Conservation (phyloP, 345 rosid species). For the Eucalyptus curtisii region DNA sequence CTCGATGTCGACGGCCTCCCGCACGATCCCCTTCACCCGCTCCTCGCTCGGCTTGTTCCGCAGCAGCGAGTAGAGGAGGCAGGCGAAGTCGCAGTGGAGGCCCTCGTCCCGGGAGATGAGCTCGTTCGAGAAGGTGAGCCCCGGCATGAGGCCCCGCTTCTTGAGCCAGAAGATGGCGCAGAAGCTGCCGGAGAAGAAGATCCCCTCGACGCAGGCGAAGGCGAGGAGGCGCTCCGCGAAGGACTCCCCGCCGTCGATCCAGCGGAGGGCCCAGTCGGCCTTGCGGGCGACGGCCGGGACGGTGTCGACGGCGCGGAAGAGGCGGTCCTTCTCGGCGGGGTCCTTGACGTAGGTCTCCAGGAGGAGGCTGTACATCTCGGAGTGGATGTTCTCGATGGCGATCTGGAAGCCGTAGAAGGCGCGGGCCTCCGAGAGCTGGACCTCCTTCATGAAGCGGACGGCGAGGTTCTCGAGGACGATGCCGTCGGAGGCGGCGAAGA, state of each 20-base stretch:
- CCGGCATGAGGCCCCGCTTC: slow-evolving; percentile 91
- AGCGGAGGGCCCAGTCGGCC: slow-evolving; percentile 65
- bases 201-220: slow-evolving; percentile 95
- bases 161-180: slow-evolving; percentile 91
- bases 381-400: slow-evolving; percentile 92
- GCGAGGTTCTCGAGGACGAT: slow-evolving; percentile 88
- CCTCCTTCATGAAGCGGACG: slow-evolving; percentile 84
- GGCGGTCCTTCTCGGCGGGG: slow-evolving; percentile 36
- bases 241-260: slow-evolving; percentile 74
- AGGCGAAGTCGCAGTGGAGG: slow-evolving; percentile 89
- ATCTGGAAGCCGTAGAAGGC: slow-evolving; percentile 98
- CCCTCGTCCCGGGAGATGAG: slow-evolving; percentile 93
- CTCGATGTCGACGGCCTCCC: slow-evolving; percentile 85
- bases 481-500: slow-evolving; percentile 96
- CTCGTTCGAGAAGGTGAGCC: slow-evolving; percentile 89
- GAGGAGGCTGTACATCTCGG: slow-evolving; percentile 93
- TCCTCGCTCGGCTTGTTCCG: slow-evolving; percentile 52
- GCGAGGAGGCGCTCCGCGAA: slow-evolving; percentile 77
- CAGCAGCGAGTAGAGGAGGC: slow-evolving; percentile 48
- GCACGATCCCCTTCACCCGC: slow-evolving; percentile 53
- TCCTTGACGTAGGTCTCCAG: slow-evolving; percentile 90
- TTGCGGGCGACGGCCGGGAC: slow-evolving; percentile 70
- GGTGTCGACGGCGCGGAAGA: slow-evolving; percentile 67
- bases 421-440: slow-evolving; percentile 88
- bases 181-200: slow-evolving; percentile 88